phyloP scores from a whole-genome alignment of 108 stramenopile genomes.

The Pseudonitzschia pungens region DNA sequence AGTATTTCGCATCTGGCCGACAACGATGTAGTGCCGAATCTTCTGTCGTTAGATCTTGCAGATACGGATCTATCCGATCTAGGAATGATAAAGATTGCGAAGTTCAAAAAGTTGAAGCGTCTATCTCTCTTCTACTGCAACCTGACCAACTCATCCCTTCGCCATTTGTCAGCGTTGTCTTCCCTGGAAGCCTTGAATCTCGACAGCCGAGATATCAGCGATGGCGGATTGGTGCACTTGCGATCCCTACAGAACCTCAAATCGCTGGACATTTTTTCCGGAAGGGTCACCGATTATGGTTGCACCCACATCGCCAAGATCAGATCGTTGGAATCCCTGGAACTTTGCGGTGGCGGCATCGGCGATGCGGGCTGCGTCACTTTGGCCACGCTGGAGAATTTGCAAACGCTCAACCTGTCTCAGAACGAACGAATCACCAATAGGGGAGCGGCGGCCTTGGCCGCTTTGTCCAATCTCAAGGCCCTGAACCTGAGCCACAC shows the following conservation, averaged over 20 bases:
- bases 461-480: conserved; percentile 71
- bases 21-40: conserved; percentile 76
- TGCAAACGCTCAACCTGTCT: conserved; percentile 70
- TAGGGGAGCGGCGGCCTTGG: conserved; percentile 71
- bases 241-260: conserved; percentile 51
- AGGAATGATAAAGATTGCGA: conserved; percentile 73
- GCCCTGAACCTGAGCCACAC: conserved; percentile 81
- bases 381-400: conserved; percentile 64
- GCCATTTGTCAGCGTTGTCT: conserved; percentile 59
- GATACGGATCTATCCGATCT: conserved; percentile 81
- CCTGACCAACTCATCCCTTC: conserved; percentile 68
- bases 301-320: conserved; percentile 70
- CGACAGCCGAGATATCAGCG: conserved; percentile 79
- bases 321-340: conserved; percentile 78
- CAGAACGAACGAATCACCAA: conserved; percentile 85
- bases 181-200: conserved; percentile 66
- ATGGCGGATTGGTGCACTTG: conserved; percentile 66
- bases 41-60: conserved; percentile 66
- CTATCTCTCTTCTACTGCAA: conserved; percentile 86
- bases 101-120: conserved; percentile 62
- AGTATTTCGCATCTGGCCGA: conserved; percentile 75
- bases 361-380: conserved; percentile 74
- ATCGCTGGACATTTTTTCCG: conserved; percentile 80
- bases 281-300: conserved; percentile 73
- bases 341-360: conserved; percentile 81